Evolutionary conservation across 1,284 basidiomycete species (phyloP).

Genomic region (Rhodotorula mucilaginosa): DNA sequence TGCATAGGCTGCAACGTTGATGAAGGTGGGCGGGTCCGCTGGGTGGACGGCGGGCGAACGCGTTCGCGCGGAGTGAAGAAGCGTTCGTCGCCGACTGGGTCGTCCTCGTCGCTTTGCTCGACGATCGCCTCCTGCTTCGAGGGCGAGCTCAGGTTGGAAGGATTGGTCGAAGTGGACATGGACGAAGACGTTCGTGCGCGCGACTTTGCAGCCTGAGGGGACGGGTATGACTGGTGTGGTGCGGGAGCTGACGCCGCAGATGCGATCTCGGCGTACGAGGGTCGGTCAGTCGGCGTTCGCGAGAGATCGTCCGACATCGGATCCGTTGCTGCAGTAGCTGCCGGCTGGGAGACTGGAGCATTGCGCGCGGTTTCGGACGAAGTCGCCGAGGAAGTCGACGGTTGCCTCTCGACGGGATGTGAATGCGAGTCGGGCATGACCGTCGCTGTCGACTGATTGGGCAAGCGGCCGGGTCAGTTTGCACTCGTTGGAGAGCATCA

Average conservation of each 20-base stretch:
- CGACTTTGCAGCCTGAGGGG: neutral
- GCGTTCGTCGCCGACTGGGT: neutral
- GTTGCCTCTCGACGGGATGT: no score
- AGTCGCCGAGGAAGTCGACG: neutral
- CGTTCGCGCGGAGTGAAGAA: constrained; percentile 1
- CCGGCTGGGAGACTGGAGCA: neutral
- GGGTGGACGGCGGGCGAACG: neutral
- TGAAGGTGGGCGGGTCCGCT: neutral
- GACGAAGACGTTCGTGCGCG: neutral
- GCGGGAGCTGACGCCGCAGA: neutral
- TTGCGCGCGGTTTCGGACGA: neutral
- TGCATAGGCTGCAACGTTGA: neutral
- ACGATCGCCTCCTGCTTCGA: neutral
- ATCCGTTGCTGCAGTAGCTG: neutral
- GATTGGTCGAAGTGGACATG: neutral
- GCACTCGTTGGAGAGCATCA: no score
- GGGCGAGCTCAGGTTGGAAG: neutral
- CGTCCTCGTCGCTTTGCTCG: neutral
- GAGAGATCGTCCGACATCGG: neutral
- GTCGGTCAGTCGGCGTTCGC: neutral
- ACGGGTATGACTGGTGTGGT: neutral
- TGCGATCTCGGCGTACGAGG: neutral
- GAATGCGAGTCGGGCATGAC: no score
- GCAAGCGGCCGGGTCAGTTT: no score
- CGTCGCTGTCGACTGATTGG: no score